Percentiles rank a stretch among this genome's conserved stretches.
Evolutionary conservation across 805 yeast genomes (phyloP).

Genomic region (Danielozyma ontarioensis): DNA sequence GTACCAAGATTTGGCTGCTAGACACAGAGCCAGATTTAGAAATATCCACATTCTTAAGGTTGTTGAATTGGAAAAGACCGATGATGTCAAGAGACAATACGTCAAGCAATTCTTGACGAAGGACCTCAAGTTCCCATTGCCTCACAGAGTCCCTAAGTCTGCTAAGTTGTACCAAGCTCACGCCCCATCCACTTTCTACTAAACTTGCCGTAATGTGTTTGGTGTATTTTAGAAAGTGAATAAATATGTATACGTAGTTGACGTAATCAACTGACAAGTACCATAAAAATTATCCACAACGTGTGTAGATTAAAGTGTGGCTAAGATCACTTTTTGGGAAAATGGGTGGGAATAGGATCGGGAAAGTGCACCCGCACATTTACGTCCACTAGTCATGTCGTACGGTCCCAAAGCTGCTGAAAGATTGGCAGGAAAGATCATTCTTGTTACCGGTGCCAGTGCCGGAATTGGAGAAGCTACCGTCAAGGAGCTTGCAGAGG

Average conservation of each 20-base stretch:
- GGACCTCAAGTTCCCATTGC: constrained; percentile 99
- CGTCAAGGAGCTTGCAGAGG: constrained; percentile 78
- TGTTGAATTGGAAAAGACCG: constrained; percentile 96
- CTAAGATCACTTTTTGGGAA: no score
- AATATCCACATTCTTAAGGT: constrained; percentile 98
- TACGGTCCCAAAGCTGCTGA: constrained; percentile 71
- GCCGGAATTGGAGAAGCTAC: constrained; percentile 94
- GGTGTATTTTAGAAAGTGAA: no score
- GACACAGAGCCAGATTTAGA: constrained; percentile 99
- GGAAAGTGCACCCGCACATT: no score
- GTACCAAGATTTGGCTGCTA: constrained; percentile 99
- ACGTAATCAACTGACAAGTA: no score
- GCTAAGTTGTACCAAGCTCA: constrained; percentile 82
- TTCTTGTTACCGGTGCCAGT: constrained; percentile 93
- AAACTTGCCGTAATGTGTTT: constrained; percentile 37
- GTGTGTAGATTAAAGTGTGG: no score
- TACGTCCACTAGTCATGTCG: no score
- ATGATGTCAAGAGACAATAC: constrained; percentile 99
- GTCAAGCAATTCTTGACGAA: constrained; percentile 92
- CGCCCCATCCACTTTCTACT: constrained; percentile 98
- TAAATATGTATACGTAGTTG: no score
- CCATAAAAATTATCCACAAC: no score
- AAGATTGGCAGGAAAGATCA: constrained; percentile 72
- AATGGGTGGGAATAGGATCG: no score
- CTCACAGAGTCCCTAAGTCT: constrained; percentile 97